phyloP scores from a whole-genome alignment of 495 filamentous ascomycete species.

The Talaromyces proteolyticus region DNA sequence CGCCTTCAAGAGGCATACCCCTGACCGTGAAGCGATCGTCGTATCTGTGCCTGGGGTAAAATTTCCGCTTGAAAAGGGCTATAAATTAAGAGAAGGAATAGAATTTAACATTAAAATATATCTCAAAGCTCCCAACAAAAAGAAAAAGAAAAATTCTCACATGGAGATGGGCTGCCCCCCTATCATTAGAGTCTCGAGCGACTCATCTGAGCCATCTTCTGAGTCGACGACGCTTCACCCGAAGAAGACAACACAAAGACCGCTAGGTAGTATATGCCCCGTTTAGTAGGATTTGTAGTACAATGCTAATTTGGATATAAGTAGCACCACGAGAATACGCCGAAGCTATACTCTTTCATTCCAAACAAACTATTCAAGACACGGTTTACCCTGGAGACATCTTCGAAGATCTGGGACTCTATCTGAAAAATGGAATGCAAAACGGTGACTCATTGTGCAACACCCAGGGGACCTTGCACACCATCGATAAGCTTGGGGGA shows the following conservation, averaged over 20 bases:
- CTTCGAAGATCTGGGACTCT: slow-evolving; percentile 3
- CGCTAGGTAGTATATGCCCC: not conserved
- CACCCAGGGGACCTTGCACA: not conserved
- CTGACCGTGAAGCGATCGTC: too few relatives aligned
- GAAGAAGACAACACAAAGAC: not conserved
- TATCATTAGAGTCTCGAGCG: not conserved
- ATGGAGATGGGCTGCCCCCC: too few relatives aligned
- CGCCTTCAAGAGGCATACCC: too few relatives aligned
- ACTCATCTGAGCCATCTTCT: not conserved
- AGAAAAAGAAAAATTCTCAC: too few relatives aligned
- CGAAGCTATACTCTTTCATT: slow-evolving; percentile 1
- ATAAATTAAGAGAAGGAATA: too few relatives aligned
- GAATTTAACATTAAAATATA: too few relatives aligned
- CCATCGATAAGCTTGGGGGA: not conserved
- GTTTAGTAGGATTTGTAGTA: not conserved
- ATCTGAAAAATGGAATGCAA: not conserved
- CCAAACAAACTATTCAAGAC: slow-evolving; percentile 1
- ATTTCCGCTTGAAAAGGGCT: too few relatives aligned
- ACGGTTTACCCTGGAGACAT: slow-evolving; percentile 6
- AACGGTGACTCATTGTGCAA: not conserved
- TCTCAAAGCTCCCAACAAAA: too few relatives aligned
- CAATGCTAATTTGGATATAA: not conserved
- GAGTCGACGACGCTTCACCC: not conserved
- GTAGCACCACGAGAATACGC: slow-evolving; percentile 6
- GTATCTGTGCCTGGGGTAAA: too few relatives aligned